Percentiles rank a stretch among this genome's conserved stretches.
phyloP scores from a whole-genome alignment of 2,329 filamentous ascomycete species.

The Arthroderma sp. region DNA sequence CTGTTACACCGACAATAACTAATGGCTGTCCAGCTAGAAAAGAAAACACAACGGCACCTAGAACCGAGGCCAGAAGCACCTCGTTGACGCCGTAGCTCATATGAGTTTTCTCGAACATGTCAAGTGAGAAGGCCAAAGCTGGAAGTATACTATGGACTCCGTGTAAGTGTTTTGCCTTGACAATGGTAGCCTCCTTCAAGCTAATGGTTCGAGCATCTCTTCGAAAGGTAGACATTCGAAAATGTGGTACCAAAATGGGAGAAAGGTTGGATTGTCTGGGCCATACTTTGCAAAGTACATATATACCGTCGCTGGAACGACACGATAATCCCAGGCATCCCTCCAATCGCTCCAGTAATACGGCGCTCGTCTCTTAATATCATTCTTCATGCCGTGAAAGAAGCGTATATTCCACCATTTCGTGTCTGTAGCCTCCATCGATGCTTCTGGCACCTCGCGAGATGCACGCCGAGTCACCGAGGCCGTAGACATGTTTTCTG shows the following conservation, averaged over 20 bases:
- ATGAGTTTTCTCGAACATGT: slow-evolving; percentile 83
- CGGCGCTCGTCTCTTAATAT: slow-evolving; percentile 60
- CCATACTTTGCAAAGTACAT: slow-evolving; percentile 90
- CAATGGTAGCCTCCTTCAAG: not conserved
- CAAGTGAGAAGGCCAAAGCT: slow-evolving; percentile 75
- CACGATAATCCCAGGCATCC: slow-evolving; percentile 83
- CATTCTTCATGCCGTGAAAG: slow-evolving; percentile 69
- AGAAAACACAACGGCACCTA: slow-evolving; percentile 71
- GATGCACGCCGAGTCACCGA: not conserved
- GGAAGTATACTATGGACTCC: slow-evolving; percentile 58
- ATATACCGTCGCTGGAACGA: slow-evolving; percentile 75
- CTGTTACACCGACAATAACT: slow-evolving; percentile 82
- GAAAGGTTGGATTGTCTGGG: slow-evolving; percentile 10
- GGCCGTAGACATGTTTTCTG: not conserved
- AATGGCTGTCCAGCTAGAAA: slow-evolving; percentile 71
- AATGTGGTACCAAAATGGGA: too few relatives aligned
- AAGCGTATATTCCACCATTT: slow-evolving; percentile 63
- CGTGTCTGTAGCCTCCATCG: slow-evolving; percentile 14
- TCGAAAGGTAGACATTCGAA: slow-evolving; percentile 6
- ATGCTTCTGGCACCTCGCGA: not conserved
- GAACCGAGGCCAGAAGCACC: slow-evolving; percentile 71
- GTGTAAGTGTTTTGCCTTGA: slow-evolving; percentile 10
- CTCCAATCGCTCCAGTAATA: slow-evolving; percentile 73
- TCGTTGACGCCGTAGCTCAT: slow-evolving; percentile 85
- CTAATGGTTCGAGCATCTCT: slow-evolving; percentile 1